Base-by-base conservation (phyloP, 129 eudicot genomes). In the Helichrysum umbraculigerum region DNA sequence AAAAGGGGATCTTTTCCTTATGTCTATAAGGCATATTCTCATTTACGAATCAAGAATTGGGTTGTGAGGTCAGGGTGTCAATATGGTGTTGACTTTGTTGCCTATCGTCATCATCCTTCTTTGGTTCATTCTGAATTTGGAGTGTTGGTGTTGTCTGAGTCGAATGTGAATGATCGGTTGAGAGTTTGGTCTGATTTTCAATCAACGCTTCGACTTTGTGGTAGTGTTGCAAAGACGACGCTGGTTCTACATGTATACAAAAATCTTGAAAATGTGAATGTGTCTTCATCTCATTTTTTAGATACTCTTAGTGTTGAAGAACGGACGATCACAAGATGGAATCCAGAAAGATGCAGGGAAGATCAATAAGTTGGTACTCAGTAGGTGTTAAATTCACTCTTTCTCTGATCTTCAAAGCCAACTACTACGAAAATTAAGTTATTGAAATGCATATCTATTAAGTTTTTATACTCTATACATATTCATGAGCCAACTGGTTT, bases 41-140 rank as follows among this genome's bases (percentile, higher is more conserved):
- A 90, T 76, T 83, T 90, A 54, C 82, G 96, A n/a, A 64, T 22
- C 68, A 86, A 86, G 86, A 91, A 92, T 82, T 92, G 98, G 98
- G 88, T 89, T 4, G 98, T 92, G 75, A 86, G 88, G 42, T 68
- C 88, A 56, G 61, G 61, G 11, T n/a, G 61, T 56, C 61, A 84
- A 20, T 92, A 84, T 15, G 98, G 98, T n/a, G 98, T 87, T 10
- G 98, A 92, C 79, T 92, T 80, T 79, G 94, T 90, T 73, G 94
- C 96, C 22, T 92, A 92, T 52, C 83, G 90, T 4, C 96, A 92
- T 22, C 98, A 90, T 80, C 96, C 94, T 10, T 81, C 88, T 29
- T 56, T 87, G 6, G 89, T 88, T 30, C 95, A 88, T 63, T 81
- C 97, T 73, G 92, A 91, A 68, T 91, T 4, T 6, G 22, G 61